These are phyloP conservation scores for Phaseolus coccineus DNA, from an alignment of 331 rosid species.

Conservation along the genomic window DNA sequence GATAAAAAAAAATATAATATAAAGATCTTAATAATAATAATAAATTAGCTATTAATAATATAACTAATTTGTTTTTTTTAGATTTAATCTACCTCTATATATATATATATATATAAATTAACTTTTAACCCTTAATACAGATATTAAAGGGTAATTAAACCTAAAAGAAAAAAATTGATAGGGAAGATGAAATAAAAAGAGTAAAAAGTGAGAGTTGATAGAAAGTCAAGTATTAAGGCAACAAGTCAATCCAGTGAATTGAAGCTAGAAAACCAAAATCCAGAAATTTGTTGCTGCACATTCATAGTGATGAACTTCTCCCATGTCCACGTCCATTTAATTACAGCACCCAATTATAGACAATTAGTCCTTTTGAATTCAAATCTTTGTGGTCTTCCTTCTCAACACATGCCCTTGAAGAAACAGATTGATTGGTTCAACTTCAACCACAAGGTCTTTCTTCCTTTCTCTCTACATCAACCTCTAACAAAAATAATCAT, in stretches of 20 bases:
- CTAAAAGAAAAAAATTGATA: too few relatives aligned
- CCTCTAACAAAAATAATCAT: too few relatives aligned
- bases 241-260: slow-evolving; percentile 55
- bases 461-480: background rate
- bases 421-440: slow-evolving; percentile 28
- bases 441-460: slow-evolving; percentile 43
- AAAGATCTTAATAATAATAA: too few relatives aligned
- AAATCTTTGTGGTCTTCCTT: slow-evolving; percentile 43
- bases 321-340: slow-evolving; percentile 46
- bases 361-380: slow-evolving; percentile 37
- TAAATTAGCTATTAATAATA: too few relatives aligned
- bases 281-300: slow-evolving; percentile 7
- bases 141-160: too few relatives aligned
- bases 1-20: too few relatives aligned
- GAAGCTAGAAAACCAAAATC: background rate
- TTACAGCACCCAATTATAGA: slow-evolving; percentile 35
- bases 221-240: slow-evolving; percentile 2
- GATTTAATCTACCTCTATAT: too few relatives aligned
- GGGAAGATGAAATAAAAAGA: background rate
- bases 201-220: slow-evolving; percentile 14
- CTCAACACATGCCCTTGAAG: slow-evolving; percentile 51
- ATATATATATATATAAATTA: too few relatives aligned
- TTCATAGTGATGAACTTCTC: slow-evolving; percentile 37
- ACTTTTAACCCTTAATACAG: too few relatives aligned
- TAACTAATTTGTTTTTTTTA: too few relatives aligned